Evolutionary conservation across 345 rosid genomes (phyloP).

Genomic region (Gossypium bickii): DNA sequence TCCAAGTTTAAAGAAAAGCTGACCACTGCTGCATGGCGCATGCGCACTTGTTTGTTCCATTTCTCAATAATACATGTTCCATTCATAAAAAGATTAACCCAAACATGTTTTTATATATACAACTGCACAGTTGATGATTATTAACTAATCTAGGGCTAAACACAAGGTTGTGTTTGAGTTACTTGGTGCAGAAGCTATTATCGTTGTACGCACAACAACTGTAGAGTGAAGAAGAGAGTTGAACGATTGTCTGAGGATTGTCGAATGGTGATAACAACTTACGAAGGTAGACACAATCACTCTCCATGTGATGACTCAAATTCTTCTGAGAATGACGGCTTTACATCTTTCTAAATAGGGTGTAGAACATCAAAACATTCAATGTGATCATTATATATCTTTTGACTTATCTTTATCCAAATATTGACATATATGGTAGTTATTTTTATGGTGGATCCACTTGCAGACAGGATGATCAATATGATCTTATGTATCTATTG

Average conservation of each 20-base stretch:
- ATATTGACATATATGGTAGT: neutral
- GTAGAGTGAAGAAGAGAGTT: constrained; percentile 97
- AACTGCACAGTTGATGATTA: too few relatives aligned
- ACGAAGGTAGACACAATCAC: constrained; percentile 98
- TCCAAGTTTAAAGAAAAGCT: neutral
- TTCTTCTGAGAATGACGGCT: constrained; percentile 73
- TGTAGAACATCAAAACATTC: neutral
- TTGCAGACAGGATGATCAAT: neutral
- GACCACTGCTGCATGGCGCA: neutral
- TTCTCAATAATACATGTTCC: neutral
- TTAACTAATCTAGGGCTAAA: too few relatives aligned
- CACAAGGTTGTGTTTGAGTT: neutral
- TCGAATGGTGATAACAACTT: constrained; percentile 97
- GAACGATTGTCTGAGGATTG: constrained; percentile 92
- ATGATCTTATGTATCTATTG: neutral
- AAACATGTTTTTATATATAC: too few relatives aligned
- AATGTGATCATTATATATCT: neutral
- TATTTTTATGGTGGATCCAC: neutral
- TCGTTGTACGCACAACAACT: constrained; percentile 79
- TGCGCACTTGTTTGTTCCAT: constrained; percentile 6
- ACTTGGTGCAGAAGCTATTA: constrained; percentile 68
- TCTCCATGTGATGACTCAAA: constrained; percentile 80
- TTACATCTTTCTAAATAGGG: constrained; percentile 52
- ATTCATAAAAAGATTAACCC: neutral
- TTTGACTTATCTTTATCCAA: neutral